Evolutionary conservation across 2,329 filamentous ascomycete genomes (phyloP).

Genomic region (Oidium heveae): DNA sequence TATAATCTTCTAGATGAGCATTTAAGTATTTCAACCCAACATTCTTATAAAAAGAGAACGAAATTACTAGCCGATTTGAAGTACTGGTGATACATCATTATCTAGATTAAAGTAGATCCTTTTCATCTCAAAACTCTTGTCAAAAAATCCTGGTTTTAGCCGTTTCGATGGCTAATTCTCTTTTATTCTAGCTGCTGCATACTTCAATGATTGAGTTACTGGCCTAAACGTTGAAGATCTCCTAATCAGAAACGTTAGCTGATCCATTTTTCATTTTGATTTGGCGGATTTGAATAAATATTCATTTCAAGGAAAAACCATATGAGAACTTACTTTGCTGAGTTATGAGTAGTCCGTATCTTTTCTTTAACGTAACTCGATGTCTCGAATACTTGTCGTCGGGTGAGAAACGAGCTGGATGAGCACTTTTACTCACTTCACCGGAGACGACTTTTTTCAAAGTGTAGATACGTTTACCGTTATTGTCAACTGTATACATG

Average conservation of each 20-base stretch:
- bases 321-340: slow-evolving; percentile 32
- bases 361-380: slow-evolving; percentile 80
- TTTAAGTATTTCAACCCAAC: too few species aligned
- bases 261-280: not conserved
- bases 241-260: slow-evolving; percentile 11
- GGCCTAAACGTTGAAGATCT: slow-evolving; percentile 17
- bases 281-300: too few species aligned
- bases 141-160: too few species aligned
- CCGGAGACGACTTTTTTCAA: slow-evolving; percentile 70
- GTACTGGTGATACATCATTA: too few species aligned
- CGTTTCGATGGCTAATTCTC: too few species aligned
- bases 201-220: not conserved
- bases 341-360: slow-evolving; percentile 69
- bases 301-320: too few species aligned
- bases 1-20: too few species aligned
- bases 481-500: slow-evolving; percentile 63
- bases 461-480: slow-evolving; percentile 80
- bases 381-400: slow-evolving; percentile 98
- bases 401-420: slow-evolving; percentile 87
- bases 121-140: too few species aligned
- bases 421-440: slow-evolving; percentile 82
- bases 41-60: too few species aligned
- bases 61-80: too few species aligned
- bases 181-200: too few species aligned
- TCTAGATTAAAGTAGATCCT: too few species aligned